phyloP scores from a whole-genome alignment of 2,329 filamentous ascomycete species.

The Aaosphaeria arxii region DNA sequence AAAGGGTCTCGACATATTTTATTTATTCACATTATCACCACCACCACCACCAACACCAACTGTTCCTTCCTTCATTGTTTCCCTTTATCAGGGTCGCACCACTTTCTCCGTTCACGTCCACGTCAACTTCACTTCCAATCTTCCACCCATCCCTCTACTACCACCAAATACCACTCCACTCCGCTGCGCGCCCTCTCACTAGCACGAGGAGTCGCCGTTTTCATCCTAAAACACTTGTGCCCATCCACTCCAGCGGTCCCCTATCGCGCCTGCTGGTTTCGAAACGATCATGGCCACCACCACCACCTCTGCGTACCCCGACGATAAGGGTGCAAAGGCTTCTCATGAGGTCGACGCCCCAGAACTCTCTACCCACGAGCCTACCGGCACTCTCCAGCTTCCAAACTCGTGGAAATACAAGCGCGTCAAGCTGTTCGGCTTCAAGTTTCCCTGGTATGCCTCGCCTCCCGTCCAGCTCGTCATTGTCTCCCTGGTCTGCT shows the following conservation, averaged over 20 bases:
- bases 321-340: constrained; percentile 17
- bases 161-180: not conserved
- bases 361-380: constrained; percentile 30
- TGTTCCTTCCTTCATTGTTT: too few species aligned
- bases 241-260: too few species aligned
- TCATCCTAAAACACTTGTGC: too few species aligned
- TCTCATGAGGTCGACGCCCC: constrained; percentile 24
- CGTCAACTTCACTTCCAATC: too few species aligned
- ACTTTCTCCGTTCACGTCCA: too few species aligned
- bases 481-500: constrained; percentile 52
- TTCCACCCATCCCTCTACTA: not conserved
- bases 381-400: constrained; percentile 26
- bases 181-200: not conserved
- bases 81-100: too few species aligned
- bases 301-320: not conserved
- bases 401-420: constrained; percentile 50
- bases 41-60: too few species aligned
- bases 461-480: constrained; percentile 48
- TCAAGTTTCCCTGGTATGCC: constrained; percentile 48
- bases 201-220: too few species aligned
- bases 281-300: too few species aligned
- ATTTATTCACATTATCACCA: too few species aligned
- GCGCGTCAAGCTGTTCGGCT: constrained; percentile 37
- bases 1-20: too few species aligned
- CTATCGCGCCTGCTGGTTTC: too few species aligned